phyloP scores from a whole-genome alignment of 331 rosid genomes.

The Rhamnella rubrinervis region DNA sequence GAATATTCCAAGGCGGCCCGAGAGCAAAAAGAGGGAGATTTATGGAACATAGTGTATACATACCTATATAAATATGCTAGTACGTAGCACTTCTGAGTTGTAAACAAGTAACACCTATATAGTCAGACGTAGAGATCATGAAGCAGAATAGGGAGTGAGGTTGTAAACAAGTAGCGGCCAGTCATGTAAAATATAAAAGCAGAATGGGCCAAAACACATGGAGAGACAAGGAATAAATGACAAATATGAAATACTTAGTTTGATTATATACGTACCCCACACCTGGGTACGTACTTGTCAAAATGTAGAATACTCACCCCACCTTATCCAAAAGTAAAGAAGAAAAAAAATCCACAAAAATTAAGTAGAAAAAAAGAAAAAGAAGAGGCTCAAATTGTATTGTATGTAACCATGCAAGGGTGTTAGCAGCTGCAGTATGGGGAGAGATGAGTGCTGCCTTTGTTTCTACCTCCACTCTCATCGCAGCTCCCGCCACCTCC shows the following conservation, averaged over 20 bases:
- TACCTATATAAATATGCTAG: no score
- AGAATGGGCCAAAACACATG: not conserved
- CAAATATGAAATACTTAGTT: not conserved
- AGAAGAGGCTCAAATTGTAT: constrained; percentile 1
- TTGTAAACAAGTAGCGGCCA: no score
- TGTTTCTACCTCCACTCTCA: constrained; percentile 52
- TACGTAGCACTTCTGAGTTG: no score
- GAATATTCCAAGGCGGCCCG: no score
- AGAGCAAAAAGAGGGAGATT: no score
- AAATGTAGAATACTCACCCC: not conserved
- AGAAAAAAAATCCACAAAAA: constrained; percentile 2
- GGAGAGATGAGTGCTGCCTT: constrained; percentile 63
- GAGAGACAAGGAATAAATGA: not conserved
- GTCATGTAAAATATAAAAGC: no score
- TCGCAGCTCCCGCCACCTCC: constrained; percentile 30
- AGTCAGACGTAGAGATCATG: no score
- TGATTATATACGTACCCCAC: no score
- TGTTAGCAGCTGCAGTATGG: constrained; percentile 40
- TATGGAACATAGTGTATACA: no score
- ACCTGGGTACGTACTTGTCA: no score
- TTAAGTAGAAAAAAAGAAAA: not conserved
- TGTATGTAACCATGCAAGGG: constrained; percentile 2
- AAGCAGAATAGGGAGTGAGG: no score
- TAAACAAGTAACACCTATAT: no score
- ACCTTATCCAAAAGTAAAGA: constrained; percentile 18